Evolutionary conservation across 345 rosid genomes (phyloP).

Genomic region (Dovyalis caffra): DNA sequence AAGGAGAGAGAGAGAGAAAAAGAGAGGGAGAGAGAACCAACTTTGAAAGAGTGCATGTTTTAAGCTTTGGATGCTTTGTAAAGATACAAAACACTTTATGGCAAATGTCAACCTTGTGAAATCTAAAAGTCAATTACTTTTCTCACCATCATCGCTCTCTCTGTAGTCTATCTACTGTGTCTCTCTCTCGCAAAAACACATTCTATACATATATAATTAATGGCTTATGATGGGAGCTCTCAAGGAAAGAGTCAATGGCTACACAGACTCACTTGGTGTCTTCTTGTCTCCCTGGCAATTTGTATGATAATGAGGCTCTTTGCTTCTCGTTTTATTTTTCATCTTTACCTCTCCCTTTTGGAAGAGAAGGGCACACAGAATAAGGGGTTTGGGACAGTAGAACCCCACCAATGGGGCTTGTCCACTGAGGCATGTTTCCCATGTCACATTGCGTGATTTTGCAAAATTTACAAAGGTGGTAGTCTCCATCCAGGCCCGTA

Average conservation of each 20-base stretch:
- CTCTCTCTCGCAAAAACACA: not conserved
- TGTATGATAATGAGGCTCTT: conserved; percentile 17
- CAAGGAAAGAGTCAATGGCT: conserved; percentile 42
- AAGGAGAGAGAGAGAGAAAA: not conserved
- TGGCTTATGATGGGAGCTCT: conserved; percentile 32
- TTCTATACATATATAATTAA: conserved; percentile 25
- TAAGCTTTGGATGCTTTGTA: conserved; percentile 39
- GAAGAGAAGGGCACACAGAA: conserved; percentile 6
- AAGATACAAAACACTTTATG: conserved; percentile 24
- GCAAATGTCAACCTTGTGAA: conserved; percentile 38
- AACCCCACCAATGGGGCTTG: conserved; percentile 27
- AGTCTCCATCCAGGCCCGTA: conserved; percentile 26
- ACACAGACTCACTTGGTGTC: conserved; percentile 46
- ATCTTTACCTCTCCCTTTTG: conserved; percentile 5
- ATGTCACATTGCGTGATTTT: conserved; percentile 38
- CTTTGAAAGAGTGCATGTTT: conserved; percentile 11
- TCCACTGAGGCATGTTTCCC: conserved; percentile 26
- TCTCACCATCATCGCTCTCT: conserved; percentile 16
- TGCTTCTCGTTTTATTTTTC: not conserved
- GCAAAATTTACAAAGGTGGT: conserved; percentile 22
- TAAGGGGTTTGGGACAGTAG: conserved; percentile 12
- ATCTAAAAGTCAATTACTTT: conserved; percentile 46
- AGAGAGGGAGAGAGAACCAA: conserved; percentile 5
- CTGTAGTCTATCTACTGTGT: not conserved
- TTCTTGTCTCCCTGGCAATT: conserved; percentile 44